Evolutionary conservation across 2,329 filamentous ascomycete species (phyloP).

Genomic region (Apiospora sp.): DNA sequence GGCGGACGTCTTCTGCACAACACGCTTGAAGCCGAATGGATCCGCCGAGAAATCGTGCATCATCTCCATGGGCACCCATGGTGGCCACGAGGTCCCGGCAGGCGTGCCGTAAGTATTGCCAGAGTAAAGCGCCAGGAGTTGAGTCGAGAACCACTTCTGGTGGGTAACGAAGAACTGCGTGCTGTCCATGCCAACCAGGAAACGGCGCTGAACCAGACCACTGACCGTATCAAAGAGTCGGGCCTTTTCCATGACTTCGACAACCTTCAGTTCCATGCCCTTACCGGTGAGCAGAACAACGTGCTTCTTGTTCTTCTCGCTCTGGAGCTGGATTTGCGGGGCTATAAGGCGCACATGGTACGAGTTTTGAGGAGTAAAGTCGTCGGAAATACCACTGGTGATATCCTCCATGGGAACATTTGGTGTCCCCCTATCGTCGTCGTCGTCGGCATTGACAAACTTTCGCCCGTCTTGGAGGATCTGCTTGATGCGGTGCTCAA

Average conservation of each 20-base stretch:
- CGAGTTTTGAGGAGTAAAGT: conserved; percentile 90
- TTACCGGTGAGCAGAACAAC: conserved; percentile 97
- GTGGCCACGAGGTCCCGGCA: conserved; percentile 88
- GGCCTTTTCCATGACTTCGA: conserved; percentile 98
- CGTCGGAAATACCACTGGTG: conserved; percentile 79
- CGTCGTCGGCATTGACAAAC: conserved; percentile 78
- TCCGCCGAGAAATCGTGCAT: conserved; percentile 97
- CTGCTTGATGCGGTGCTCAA: conserved; percentile 86
- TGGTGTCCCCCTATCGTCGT: conserved; percentile 45
- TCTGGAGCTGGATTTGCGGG: conserved; percentile 97
- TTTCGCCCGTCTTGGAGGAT: conserved; percentile 84
- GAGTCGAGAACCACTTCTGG: conserved; percentile 85
- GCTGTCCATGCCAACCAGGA: conserved; percentile 95
- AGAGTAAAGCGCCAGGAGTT: conserved; percentile 90
- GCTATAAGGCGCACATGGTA: conserved; percentile 96
- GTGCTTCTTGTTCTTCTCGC: conserved; percentile 96
- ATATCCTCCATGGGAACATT: conserved; percentile 66
- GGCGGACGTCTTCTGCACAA: conserved; percentile 96
- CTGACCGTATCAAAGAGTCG: conserved; percentile 91
- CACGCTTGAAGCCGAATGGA: conserved; percentile 96
- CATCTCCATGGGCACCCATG: conserved; percentile 97
- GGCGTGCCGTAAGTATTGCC: conserved; percentile 91
- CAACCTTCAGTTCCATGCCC: conserved; percentile 96
- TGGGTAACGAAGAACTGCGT: conserved; percentile 98
- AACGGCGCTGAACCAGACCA: conserved; percentile 92